phyloP scores from a whole-genome alignment of 78 protist genomes.

The Tieghemostelium lacteum region DNA sequence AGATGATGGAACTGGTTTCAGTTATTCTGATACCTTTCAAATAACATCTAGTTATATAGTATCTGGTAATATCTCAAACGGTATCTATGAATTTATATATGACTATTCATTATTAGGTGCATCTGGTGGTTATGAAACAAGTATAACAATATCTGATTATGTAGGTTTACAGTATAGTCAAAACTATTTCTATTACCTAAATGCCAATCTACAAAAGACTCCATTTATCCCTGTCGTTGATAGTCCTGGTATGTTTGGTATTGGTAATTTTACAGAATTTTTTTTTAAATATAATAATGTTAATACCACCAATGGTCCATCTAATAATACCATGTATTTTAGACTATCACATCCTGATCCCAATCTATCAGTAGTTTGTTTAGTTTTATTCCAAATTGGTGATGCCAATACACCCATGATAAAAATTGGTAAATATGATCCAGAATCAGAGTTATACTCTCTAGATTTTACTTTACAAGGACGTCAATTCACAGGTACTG shows the following conservation, averaged over 20 bases:
- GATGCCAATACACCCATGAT: too few relatives aligned
- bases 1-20: neutral
- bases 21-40: neutral
- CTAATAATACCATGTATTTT: neutral
- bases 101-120: too few relatives aligned
- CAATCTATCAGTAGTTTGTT: neutral
- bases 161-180: neutral
- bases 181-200: neutral
- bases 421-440: too few relatives aligned
- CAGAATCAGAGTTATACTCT: neutral
- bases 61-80: neutral
- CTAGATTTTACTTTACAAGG: neutral
- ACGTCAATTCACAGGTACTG: neutral
- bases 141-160: neutral
- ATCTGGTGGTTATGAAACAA: neutral
- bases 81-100: too few relatives aligned
- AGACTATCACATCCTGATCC: neutral
- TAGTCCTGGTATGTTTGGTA: neutral
- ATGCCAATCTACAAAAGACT: neutral
- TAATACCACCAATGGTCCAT: neutral
- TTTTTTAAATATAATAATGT: neutral
- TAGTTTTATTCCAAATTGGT: neutral
- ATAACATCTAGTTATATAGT: neutral
- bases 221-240: neutral
- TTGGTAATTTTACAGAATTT: neutral